Base-by-base conservation (phyloP, 257 asterid genomes). In the Hygrophila difformis region DNA sequence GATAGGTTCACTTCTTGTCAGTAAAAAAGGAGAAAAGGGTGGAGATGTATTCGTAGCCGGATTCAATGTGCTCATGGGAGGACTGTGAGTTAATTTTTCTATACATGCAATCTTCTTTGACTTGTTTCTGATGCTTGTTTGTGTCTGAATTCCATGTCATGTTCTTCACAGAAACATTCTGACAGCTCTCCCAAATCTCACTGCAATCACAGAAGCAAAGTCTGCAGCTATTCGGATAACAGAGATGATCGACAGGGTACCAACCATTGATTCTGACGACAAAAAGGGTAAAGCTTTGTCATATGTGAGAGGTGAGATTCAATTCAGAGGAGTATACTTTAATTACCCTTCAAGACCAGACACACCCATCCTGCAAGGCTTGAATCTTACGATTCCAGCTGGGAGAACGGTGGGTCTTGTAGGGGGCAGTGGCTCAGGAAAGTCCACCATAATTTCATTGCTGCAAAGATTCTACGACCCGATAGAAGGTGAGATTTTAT, bases 21-120 rank as follows among this genome's bases (percentile, higher is more conserved):
- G 80, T 75, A 78, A 71, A 56, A 61, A 50, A 4, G 63, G 66
- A 8, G 95, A 84, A 60, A 84, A 69, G 57, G 95, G 95, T 1
- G 95, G 95, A 6, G 89, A 78, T 42, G 33, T 83, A 33, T 83
- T 83, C 34, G 92, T 83, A 6, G 87, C 92, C 49, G 92, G 94
- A 49, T 83, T 79, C 82, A 76, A 83, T 13, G 82, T 83, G 31
- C 87, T 78, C 54, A 78, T 84, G 95, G 88, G 77, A 61, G 94
- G 94, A 72, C 21, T 84, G 92, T 80, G 44, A 77, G 83, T 74
- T 40, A 9, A 3, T 24, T 24, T 11, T 18, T 21, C 43, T 46
- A 8, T 16, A 22, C 36, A 40, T 29, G n/a, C 24, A 1, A 34
- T 14, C 3, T 29, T 19, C 14, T 35, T 3, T 1, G 1, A 41